Conservation (phyloP, 1,284 basidiomycete genomes). For the Cryptococcus sp. region DNA sequence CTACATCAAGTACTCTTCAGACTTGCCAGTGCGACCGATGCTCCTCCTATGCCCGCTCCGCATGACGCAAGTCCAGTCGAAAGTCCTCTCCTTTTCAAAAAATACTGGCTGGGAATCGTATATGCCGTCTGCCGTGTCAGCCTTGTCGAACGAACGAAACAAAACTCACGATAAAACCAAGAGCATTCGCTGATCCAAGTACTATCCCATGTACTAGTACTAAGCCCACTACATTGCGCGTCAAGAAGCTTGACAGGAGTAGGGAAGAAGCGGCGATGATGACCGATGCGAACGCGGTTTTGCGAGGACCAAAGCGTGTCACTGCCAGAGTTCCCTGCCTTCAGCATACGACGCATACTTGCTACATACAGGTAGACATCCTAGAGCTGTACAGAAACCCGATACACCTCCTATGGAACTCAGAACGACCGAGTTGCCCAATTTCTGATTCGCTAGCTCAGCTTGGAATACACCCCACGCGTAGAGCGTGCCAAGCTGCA, state of each 20-base stretch:
- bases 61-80: conserved; percentile 16
- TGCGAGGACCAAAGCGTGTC: conserved; percentile 3
- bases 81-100: conserved; percentile 13
- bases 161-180: conserved; percentile 1
- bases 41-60: conserved; percentile 14
- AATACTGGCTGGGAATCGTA: conserved; percentile 12
- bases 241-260: conserved; percentile 6
- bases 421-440: conserved; percentile 8
- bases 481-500: conserved; percentile 13
- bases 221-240: conserved; percentile 7
- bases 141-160: background rate
- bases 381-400: conserved; percentile 10
- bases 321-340: conserved; percentile 2
- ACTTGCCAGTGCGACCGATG: conserved; percentile 2
- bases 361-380: conserved; percentile 12
- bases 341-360: background rate
- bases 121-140: conserved; percentile 11
- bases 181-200: background rate
- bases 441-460: conserved; percentile 4
- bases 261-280: conserved; percentile 1
- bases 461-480: conserved; percentile 20
- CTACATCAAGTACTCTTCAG: no score
- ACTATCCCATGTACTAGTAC: conserved; percentile 10
- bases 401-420: conserved; percentile 12
- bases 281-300: conserved; percentile 3